Base-by-base conservation (phyloP, 2,329 filamentous ascomycete species). In the Aspergillus brasiliensis region DNA sequence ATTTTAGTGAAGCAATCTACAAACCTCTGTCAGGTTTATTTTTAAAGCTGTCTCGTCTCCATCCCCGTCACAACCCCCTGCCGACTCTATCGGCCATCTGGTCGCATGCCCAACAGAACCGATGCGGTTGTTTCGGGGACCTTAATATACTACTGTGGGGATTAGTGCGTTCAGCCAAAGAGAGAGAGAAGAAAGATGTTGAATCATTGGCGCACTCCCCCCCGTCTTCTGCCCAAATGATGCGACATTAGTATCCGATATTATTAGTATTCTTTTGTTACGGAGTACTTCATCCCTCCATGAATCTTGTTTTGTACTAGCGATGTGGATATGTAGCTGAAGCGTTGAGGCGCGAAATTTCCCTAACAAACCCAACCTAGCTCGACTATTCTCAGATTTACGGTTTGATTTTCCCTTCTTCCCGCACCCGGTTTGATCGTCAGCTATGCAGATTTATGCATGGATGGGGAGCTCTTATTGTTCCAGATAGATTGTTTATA, bases 351-450 rank as follows among this genome's bases (percentile, higher is more conserved):
- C 19, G 40, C 19, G 40, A 42, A 13, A 1, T 13, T 34, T 11
- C 31, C 11, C 31, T 11, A 25, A 25, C 4, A 15, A 5, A 34
- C 13, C 31, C 5, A 6, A 34, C 31, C 31, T 34, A 34, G 31
- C 10, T 34, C 13, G 31, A 34, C 31, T 34, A 34, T 15, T 34
- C 31, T 34, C 31, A 34, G 31, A 34, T 34, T 34, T 34, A 34
- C 31, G 31, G 31, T 34, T 44, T 44, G 21, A 44, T 44, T 47
- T 47, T 47, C 46, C 23, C n/a, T 44, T 44, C 40, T 21, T 21
- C 17, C 40, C 31, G 31, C 40, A 21, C 40, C 40, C 46, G 46
- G 46, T 49, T 49, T 49, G 46, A 49, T 49, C 46, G 46, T 49
- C 46, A 15, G 15, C 23, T 15, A 31, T 28, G 46, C 46, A 31